A percentile compares a stretch with the other conserved stretches of the same genome.
phyloP scores from a whole-genome alignment of 306 rosid species.

The Quercus rubra region DNA sequence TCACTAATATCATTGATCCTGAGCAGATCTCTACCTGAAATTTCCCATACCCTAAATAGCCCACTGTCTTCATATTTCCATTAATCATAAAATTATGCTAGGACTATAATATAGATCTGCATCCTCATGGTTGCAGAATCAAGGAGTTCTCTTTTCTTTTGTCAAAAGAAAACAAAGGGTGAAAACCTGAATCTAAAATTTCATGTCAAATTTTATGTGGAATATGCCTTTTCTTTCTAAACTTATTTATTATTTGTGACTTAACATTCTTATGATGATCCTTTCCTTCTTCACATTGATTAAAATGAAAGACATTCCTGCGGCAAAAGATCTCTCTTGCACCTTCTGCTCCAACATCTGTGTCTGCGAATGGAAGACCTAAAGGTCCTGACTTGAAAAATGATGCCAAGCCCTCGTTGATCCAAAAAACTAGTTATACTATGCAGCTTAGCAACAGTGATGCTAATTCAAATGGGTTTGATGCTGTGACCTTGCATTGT shows the following conservation, averaged over 20 bases:
- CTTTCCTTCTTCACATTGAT: slow-evolving; percentile 3
- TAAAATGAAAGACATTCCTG: slow-evolving; percentile 63
- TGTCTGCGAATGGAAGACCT: slow-evolving; percentile 31
- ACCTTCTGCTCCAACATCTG: slow-evolving; percentile 34
- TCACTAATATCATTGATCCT: no score
- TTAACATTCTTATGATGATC: background rate
- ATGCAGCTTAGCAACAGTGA: background rate
- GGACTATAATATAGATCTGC: no score
- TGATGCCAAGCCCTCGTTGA: slow-evolving; percentile 25
- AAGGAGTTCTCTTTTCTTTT: no score
- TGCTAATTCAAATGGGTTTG: slow-evolving; percentile 1
- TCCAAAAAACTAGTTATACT: slow-evolving; percentile 16
- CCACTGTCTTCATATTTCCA: background rate
- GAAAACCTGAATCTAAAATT: no score
- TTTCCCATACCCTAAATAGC: no score
- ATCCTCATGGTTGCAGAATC: no score
- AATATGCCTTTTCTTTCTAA: background rate
- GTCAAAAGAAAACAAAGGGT: no score
- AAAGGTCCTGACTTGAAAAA: slow-evolving; percentile 20
- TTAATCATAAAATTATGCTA: no score
- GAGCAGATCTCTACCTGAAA: no score
- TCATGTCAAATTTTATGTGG: background rate
- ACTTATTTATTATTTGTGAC: background rate
- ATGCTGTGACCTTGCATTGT: background rate
- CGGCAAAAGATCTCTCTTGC: slow-evolving; percentile 76